Evolutionary conservation across 1,284 basidiomycete genomes (phyloP).

Genomic region (Lentinula novae-zelandiae): DNA sequence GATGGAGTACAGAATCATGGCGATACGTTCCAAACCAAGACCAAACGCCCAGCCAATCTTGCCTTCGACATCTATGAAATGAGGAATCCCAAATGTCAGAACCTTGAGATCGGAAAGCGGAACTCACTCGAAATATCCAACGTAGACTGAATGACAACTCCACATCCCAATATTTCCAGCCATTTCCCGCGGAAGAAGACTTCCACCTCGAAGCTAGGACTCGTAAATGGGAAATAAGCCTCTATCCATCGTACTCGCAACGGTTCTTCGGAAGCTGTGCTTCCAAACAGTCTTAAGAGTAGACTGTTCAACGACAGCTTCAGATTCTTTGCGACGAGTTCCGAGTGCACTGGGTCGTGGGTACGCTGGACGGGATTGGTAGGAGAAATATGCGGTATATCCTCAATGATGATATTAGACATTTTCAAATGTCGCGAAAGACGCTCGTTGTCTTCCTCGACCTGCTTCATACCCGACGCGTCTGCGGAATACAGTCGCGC

Average conservation of each 20-base stretch:
- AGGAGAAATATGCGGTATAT: slow-evolving; percentile 71
- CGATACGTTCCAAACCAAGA: slow-evolving; percentile 94
- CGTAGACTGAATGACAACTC: slow-evolving; percentile 89
- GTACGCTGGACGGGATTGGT: slow-evolving; percentile 79
- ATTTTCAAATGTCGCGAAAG: slow-evolving; percentile 59
- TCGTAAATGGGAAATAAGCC: slow-evolving; percentile 97
- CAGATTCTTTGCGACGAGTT: slow-evolving; percentile 78
- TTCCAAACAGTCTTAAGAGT: slow-evolving; percentile 81
- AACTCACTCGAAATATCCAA: slow-evolving; percentile 80
- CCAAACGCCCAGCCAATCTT: slow-evolving; percentile 99
- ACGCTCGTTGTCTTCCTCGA: slow-evolving; percentile 61
- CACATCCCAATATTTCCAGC: slow-evolving; percentile 95
- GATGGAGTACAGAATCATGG: slow-evolving; percentile 97
- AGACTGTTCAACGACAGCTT: slow-evolving; percentile 92
- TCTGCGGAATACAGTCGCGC: slow-evolving; percentile 74
- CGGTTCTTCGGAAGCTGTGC: slow-evolving; percentile 55
- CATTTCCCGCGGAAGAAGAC: slow-evolving; percentile 96
- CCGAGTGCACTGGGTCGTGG: slow-evolving; percentile 72
- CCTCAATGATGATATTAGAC: slow-evolving; percentile 82
- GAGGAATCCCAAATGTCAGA: slow-evolving; percentile 1
- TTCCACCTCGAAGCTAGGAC: slow-evolving; percentile 97
- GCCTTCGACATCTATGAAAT: slow-evolving; percentile 59
- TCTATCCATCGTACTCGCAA: slow-evolving; percentile 95
- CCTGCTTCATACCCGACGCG: slow-evolving; percentile 49
- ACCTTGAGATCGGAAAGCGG: slow-evolving; percentile 11